Conservation (phyloP, 2,329 filamentous ascomycete genomes). For the Aaosphaeria arxii region DNA sequence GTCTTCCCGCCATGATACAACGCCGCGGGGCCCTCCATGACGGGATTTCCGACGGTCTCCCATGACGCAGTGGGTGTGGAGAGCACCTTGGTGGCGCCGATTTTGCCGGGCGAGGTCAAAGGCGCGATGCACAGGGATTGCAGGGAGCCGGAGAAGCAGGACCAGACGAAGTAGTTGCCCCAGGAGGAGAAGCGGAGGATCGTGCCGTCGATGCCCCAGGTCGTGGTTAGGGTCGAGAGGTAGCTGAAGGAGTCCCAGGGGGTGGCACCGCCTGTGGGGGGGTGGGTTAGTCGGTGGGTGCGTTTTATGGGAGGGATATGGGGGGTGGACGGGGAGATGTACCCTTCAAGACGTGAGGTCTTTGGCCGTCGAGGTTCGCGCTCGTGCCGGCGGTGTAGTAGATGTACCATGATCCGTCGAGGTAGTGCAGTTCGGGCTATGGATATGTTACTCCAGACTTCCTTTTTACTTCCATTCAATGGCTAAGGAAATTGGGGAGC, state of each 20-base stretch:
- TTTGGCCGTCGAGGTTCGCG: conserved; percentile 49
- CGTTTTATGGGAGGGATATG: not conserved
- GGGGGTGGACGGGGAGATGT: not conserved
- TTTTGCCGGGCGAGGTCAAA: conserved; percentile 40
- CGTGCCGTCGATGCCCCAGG: conserved; percentile 20
- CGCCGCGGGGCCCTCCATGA: conserved; percentile 56
- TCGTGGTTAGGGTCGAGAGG: conserved; percentile 44
- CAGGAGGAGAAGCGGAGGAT: not conserved
- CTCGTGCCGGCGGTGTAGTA: conserved; percentile 55
- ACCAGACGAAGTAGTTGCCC: conserved; percentile 54
- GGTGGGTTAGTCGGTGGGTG: not conserved
- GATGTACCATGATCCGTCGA: conserved; percentile 51
- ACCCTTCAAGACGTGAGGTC: conserved; percentile 53
- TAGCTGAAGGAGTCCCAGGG: conserved; percentile 55
- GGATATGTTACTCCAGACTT: not conserved
- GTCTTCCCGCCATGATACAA: conserved; percentile 54
- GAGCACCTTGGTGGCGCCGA: conserved; percentile 49
- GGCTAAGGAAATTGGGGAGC: not conserved
- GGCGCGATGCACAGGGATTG: conserved; percentile 43
- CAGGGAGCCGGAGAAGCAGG: conserved; percentile 48
- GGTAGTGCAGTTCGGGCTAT: conserved; percentile 51
- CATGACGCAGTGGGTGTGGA: conserved; percentile 51
- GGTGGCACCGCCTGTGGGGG: conserved; percentile 44
- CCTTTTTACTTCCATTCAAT: not conserved
- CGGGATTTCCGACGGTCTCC: conserved; percentile 50